Evolutionary conservation across 140 eudicot genomes (phyloP).

Genomic region (Ambrosia hybrid): DNA sequence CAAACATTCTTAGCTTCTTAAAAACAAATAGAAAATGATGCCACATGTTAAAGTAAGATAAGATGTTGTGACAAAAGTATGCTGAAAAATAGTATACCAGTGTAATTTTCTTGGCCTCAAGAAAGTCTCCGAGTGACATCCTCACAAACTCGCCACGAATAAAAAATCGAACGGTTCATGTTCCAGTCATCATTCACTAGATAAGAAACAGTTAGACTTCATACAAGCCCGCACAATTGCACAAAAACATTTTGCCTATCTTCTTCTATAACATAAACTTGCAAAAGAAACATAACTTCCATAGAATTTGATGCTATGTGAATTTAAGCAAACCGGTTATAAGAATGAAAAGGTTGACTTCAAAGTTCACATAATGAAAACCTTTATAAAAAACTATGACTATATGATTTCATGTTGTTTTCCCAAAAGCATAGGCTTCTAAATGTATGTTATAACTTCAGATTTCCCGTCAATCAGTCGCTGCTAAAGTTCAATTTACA

Average conservation of each 20-base stretch:
- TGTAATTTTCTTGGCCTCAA: constrained; percentile 84
- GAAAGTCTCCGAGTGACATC: constrained; percentile 84
- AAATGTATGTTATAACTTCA: too few species aligned
- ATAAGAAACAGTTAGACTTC: neutral
- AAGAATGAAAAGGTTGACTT: too few species aligned
- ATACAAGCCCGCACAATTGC: neutral
- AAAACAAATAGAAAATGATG: neutral
- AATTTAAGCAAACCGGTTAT: neutral
- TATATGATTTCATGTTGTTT: too few species aligned
- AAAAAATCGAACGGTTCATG: constrained; percentile 85
- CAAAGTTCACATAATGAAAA: too few species aligned
- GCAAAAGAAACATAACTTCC: neutral
- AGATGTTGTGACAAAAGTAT: neutral
- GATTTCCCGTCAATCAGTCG: too few species aligned
- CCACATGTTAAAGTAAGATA: neutral
- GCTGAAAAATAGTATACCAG: constrained; percentile 47
- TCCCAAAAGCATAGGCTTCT: too few species aligned
- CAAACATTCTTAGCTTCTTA: constrained; percentile 1
- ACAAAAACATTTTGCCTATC: neutral
- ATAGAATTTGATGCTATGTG: neutral
- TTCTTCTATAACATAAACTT: too few species aligned
- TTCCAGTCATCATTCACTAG: constrained; percentile 70
- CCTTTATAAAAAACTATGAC: too few species aligned
- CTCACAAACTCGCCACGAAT: constrained; percentile 77
- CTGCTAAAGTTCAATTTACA: too few species aligned